Conservation (phyloP, 495 filamentous ascomycete species). For the Tuber aestivum region DNA sequence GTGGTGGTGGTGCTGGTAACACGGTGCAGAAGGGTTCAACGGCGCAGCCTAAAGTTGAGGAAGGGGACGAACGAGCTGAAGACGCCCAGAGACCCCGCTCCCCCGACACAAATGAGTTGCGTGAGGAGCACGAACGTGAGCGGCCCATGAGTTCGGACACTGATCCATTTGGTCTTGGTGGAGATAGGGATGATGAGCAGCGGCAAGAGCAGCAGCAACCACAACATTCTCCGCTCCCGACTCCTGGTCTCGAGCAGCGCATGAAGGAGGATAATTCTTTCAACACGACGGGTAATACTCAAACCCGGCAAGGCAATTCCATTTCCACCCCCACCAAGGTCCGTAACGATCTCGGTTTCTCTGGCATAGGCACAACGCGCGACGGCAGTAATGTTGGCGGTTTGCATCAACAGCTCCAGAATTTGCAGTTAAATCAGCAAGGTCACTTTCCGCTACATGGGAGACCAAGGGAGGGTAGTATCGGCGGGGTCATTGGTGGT, state of each 20-base stretch:
- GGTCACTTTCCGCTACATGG: constrained; percentile 53
- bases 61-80: constrained; percentile 38
- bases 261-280: constrained; percentile 51
- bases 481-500: constrained; percentile 51
- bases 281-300: constrained; percentile 29
- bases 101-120: constrained; percentile 41
- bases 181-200: constrained; percentile 55
- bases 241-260: constrained; percentile 54
- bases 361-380: constrained; percentile 63
- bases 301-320: constrained; percentile 45
- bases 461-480: constrained; percentile 47
- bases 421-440: constrained; percentile 41
- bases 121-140: constrained; percentile 50
- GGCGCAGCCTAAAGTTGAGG: constrained; percentile 43
- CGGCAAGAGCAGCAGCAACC: constrained; percentile 45
- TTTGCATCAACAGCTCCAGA: constrained; percentile 41
- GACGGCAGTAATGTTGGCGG: constrained; percentile 51
- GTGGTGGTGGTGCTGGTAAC: constrained; percentile 19
- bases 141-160: constrained; percentile 61
- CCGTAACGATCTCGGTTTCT: constrained; percentile 70
- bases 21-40: constrained; percentile 42
- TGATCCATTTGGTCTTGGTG: constrained; percentile 60
- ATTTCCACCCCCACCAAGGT: constrained; percentile 40
- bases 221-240: constrained; percentile 43
- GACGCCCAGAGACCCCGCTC: constrained; percentile 49